Evolutionary conservation across 2,329 filamentous ascomycete genomes (phyloP).

Genomic region (Botrytis medusae): DNA sequence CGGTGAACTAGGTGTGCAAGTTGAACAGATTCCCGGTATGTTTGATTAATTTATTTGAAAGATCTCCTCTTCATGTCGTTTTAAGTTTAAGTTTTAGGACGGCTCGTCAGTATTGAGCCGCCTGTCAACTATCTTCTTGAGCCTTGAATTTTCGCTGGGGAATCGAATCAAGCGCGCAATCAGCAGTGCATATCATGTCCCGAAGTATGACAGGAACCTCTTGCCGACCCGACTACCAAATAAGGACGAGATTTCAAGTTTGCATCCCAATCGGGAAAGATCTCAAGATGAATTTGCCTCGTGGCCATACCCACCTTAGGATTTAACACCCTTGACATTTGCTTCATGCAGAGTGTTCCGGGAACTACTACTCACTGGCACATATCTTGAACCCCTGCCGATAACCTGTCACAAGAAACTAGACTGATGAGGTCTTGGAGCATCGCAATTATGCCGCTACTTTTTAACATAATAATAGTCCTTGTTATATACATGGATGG

Average conservation of each 20-base stretch:
- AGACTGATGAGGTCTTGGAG: not conserved
- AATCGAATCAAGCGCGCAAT: conserved; percentile 24
- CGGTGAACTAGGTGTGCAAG: conserved; percentile 19
- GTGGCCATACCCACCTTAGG: conserved; percentile 20
- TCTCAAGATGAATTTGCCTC: conserved; percentile 20
- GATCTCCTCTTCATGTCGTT: conserved; percentile 25
- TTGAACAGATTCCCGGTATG: conserved; percentile 34
- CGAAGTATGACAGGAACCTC: conserved; percentile 22
- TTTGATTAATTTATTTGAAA: conserved; percentile 36
- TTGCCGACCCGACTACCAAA: conserved; percentile 13
- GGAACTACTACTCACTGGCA: conserved; percentile 12
- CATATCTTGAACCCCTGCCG: conserved; percentile 7
- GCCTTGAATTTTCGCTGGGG: not conserved
- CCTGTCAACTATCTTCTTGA: conserved; percentile 10
- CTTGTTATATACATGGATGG: conserved; percentile 28
- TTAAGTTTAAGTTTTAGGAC: conserved; percentile 22
- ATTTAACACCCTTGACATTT: conserved; percentile 13
- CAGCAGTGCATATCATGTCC: conserved; percentile 36
- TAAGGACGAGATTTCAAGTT: conserved; percentile 10
- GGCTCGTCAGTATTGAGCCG: conserved; percentile 36
- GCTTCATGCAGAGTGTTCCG: conserved; percentile 14
- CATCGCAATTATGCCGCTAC: not conserved
- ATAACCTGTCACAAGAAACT: conserved; percentile 5
- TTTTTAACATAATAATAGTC: conserved; percentile 17
- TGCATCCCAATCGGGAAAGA: conserved; percentile 21